phyloP scores from a whole-genome alignment of 2,329 filamentous ascomycete species.

The Lasiodiplodia sp. region DNA sequence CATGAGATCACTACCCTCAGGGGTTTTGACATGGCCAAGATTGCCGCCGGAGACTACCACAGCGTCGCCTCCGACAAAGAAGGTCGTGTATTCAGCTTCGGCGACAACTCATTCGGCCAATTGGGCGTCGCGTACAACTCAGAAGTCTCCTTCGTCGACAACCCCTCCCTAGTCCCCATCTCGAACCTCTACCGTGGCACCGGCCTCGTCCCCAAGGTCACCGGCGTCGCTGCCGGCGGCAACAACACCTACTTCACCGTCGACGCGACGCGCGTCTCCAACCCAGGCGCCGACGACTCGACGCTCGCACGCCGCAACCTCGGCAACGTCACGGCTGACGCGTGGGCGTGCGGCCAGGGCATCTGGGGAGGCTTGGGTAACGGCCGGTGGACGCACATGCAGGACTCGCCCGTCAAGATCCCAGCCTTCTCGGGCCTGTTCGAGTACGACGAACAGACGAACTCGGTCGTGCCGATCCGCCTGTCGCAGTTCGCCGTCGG shows the following conservation, averaged over 20 bases:
- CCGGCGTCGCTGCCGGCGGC: conserved; percentile 83
- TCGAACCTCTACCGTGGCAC: conserved; percentile 75
- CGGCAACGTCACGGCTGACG: conserved; percentile 72
- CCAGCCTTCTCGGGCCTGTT: conserved; percentile 82
- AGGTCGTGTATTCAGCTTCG: conserved; percentile 84
- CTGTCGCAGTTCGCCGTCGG: conserved; percentile 77
- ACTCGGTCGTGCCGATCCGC: conserved; percentile 77
- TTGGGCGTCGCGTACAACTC: conserved; percentile 78
- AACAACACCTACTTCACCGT: conserved; percentile 86
- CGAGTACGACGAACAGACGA: conserved; percentile 81
- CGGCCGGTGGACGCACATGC: conserved; percentile 88
- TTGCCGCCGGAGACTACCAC: conserved; percentile 87
- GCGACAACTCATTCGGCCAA: conserved; percentile 91
- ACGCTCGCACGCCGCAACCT: conserved; percentile 47
- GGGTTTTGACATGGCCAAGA: conserved; percentile 73
- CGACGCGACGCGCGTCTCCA: conserved; percentile 71
- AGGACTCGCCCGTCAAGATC: conserved; percentile 78
- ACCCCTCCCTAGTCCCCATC: conserved; percentile 74
- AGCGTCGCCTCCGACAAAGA: conserved; percentile 78
- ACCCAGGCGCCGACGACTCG: conserved; percentile 45
- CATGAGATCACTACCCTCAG: conserved; percentile 78
- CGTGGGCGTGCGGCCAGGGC: conserved; percentile 87
- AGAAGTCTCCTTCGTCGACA: conserved; percentile 69
- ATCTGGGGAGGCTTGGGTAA: conserved; percentile 84
- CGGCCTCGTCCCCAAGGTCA: conserved; percentile 70